Conservation (phyloP, 2,329 filamentous ascomycete species). For the Xylaria hypoxylon region DNA sequence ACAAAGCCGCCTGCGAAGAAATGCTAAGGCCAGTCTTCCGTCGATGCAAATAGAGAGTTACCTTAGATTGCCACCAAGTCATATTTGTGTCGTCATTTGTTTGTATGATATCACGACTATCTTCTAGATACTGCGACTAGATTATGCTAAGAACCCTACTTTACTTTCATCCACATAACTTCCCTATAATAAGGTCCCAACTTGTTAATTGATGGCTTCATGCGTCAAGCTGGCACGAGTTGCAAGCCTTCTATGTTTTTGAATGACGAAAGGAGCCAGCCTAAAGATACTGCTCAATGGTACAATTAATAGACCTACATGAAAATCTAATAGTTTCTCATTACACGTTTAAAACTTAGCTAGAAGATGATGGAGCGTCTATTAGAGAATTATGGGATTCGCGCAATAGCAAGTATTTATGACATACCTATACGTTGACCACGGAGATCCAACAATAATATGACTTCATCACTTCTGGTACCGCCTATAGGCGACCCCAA, state of each 20-base stretch:
- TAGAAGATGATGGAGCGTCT: conserved; percentile 6
- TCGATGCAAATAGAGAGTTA: not conserved
- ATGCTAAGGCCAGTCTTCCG: no score
- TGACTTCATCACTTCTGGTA: not conserved
- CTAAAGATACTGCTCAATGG: not conserved
- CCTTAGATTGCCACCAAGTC: not conserved
- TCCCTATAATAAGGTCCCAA: not conserved
- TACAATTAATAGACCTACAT: not conserved
- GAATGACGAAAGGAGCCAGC: not conserved
- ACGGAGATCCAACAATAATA: no score
- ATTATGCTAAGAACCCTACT: not conserved
- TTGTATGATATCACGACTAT: not conserved
- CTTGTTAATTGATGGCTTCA: not conserved
- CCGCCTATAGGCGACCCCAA: not conserved
- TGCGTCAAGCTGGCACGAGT: not conserved
- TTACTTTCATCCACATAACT: not conserved
- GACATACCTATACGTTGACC: no score
- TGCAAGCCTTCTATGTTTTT: not conserved
- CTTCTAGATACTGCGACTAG: not conserved
- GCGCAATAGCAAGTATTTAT: no score
- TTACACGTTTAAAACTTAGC: not conserved
- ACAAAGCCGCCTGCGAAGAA: not conserved
- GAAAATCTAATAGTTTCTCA: not conserved
- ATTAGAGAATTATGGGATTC: not conserved
- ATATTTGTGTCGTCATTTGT: conserved; percentile 18